A percentile compares a stretch with the other conserved stretches of the same genome.
phyloP scores from a whole-genome alignment of 2,329 filamentous ascomycete genomes.

The Oidium heveae region DNA sequence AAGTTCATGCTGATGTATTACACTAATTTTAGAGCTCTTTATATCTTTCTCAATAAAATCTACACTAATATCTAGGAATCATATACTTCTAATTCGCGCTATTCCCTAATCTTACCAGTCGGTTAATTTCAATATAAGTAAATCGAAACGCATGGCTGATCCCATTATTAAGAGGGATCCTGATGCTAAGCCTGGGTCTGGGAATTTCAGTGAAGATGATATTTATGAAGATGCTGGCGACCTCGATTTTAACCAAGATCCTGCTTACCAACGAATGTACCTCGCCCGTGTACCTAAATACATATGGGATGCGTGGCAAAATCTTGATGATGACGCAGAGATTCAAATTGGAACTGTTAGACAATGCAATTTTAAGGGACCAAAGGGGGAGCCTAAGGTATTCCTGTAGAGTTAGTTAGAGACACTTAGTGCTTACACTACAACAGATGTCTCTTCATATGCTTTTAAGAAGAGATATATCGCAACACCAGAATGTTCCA shows the following conservation, averaged over 20 bases:
- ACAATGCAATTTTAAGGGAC: conserved; percentile 21
- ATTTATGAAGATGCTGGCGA: conserved; percentile 44
- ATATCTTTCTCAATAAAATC: too few relatives aligned
- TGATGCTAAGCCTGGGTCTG: conserved; percentile 18
- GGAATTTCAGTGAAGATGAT: conserved; percentile 32
- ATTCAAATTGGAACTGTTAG: conserved; percentile 53
- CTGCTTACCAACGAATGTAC: conserved; percentile 26
- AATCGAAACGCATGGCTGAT: conserved; percentile 9
- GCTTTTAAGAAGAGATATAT: conserved; percentile 37
- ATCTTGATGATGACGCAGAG: conserved; percentile 56
- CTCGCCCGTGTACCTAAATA: conserved; percentile 56
- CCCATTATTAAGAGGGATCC: conserved; percentile 24
- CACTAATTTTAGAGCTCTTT: too few relatives aligned
- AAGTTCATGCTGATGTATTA: too few relatives aligned
- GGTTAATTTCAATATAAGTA: neutral
- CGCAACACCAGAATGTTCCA: conserved; percentile 49
- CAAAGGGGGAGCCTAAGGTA: conserved; percentile 23
- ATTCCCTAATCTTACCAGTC: neutral
- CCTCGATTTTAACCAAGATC: conserved; percentile 25
- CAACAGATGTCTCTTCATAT: conserved; percentile 29
- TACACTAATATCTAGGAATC: conserved; percentile 6
- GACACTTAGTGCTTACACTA: neutral
- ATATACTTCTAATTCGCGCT: neutral
- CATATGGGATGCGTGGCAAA: conserved; percentile 56
- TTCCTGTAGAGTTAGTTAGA: neutral